phyloP scores from a whole-genome alignment of 345 rosid genomes.

The Acer yangbiense region DNA sequence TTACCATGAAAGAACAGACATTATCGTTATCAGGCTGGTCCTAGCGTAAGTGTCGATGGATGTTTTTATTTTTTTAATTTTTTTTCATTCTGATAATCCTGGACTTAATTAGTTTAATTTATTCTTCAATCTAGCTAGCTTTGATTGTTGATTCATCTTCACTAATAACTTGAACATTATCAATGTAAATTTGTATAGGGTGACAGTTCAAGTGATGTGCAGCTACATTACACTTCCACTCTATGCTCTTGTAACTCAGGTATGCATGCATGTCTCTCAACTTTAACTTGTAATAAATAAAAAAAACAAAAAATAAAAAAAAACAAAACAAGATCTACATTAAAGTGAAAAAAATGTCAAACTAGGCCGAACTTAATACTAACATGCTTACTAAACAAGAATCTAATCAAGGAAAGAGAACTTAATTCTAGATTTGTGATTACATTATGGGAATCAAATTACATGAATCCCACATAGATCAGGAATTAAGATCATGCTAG shows the following conservation, averaged over 20 bases:
- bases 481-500: too few relatives aligned
- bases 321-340: too few relatives aligned
- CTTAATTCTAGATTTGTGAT: too few relatives aligned
- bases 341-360: too few relatives aligned
- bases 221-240: slow-evolving; percentile 85
- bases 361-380: too few relatives aligned
- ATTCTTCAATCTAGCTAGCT: not conserved
- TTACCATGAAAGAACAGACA: slow-evolving; percentile 46
- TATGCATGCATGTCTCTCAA: slow-evolving; percentile 7
- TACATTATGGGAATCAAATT: too few relatives aligned
- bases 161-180: not conserved
- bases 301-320: too few relatives aligned
- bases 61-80: too few relatives aligned
- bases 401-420: too few relatives aligned
- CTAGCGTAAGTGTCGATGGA: slow-evolving; percentile 60
- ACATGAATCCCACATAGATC: too few relatives aligned
- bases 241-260: slow-evolving; percentile 82
- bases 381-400: too few relatives aligned
- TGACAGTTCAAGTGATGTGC: slow-evolving; percentile 62
- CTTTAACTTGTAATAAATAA: too few relatives aligned
- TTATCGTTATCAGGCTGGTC: slow-evolving; percentile 49
- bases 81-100: not conserved
- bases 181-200: slow-evolving; percentile 29
- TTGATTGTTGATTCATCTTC: not conserved
- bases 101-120: not conserved